phyloP scores from a whole-genome alignment of 345 rosid genomes.

The Eucalyptus rudis region DNA sequence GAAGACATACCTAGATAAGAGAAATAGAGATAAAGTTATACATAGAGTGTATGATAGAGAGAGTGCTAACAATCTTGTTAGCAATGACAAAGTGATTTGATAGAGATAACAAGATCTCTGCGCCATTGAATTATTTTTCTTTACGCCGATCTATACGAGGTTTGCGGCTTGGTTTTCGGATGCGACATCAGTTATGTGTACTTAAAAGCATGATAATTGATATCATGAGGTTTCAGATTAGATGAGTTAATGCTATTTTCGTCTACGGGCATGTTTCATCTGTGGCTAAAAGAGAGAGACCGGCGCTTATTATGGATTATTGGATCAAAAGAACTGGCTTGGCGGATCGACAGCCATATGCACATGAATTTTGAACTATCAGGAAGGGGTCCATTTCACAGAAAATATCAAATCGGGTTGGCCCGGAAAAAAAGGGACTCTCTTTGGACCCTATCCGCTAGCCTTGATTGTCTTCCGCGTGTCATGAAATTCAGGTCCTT shows the following conservation, averaged over 20 bases:
- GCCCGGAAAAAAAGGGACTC: background rate
- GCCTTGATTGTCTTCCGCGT: background rate
- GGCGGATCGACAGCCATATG: too few relatives aligned
- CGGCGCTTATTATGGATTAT: too few relatives aligned
- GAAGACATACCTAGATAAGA: accelerated
- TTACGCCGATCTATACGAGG: accelerated
- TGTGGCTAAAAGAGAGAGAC: too few relatives aligned
- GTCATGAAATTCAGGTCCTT: too few relatives aligned
- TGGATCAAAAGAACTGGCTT: too few relatives aligned
- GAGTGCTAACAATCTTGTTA: background rate
- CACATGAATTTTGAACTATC: too few relatives aligned
- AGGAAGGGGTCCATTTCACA: accelerated
- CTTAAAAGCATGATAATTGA: too few relatives aligned
- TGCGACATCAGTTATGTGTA: accelerated
- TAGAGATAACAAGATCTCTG: background rate
- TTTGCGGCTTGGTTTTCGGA: too few relatives aligned
- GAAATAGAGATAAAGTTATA: too few relatives aligned
- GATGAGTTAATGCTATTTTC: too few relatives aligned
- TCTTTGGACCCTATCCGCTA: background rate
- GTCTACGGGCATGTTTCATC: accelerated
- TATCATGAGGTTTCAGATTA: too few relatives aligned
- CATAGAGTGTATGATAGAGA: background rate
- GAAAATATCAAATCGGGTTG: background rate
- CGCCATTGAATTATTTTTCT: accelerated
- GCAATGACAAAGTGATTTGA: accelerated